Conservation (phyloP, 345 rosid species). For the Rhodamnia argentea region DNA sequence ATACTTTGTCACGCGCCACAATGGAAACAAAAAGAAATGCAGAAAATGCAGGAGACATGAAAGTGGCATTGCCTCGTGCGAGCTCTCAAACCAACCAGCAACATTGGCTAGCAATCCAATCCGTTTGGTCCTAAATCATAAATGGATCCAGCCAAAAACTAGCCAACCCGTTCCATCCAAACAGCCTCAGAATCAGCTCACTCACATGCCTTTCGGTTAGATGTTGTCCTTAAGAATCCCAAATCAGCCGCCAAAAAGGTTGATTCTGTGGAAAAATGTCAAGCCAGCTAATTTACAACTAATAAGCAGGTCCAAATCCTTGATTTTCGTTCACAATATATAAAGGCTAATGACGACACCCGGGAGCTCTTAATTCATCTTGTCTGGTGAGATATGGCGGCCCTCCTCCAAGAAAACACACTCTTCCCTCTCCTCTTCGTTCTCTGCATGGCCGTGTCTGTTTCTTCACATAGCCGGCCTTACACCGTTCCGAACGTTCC, state of each 20-base stretch:
- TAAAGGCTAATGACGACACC: background rate
- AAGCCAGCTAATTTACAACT: background rate
- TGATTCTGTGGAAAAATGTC: background rate
- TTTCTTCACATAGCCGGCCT: constrained; percentile 45
- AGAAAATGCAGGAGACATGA: background rate
- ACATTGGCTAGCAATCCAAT: background rate
- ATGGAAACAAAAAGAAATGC: background rate
- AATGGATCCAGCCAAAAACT: background rate
- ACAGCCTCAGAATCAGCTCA: background rate
- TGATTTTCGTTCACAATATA: background rate
- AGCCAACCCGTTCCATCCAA: background rate
- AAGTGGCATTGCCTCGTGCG: background rate
- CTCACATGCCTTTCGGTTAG: background rate
- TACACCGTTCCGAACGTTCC: constrained; percentile 47
- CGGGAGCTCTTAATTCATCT: background rate
- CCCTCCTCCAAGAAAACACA: constrained; percentile 10
- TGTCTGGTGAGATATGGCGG: constrained; percentile 20
- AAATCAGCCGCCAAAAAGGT: background rate
- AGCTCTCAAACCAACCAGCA: background rate
- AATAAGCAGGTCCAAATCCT: background rate
- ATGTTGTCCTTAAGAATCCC: background rate
- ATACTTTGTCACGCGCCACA: background rate
- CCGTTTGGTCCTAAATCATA: background rate
- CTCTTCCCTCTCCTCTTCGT: constrained; percentile 9
- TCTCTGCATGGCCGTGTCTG: constrained; percentile 24